Base-by-base conservation (phyloP, 805 yeast species). In the Scheffersomyces lignosus region DNA sequence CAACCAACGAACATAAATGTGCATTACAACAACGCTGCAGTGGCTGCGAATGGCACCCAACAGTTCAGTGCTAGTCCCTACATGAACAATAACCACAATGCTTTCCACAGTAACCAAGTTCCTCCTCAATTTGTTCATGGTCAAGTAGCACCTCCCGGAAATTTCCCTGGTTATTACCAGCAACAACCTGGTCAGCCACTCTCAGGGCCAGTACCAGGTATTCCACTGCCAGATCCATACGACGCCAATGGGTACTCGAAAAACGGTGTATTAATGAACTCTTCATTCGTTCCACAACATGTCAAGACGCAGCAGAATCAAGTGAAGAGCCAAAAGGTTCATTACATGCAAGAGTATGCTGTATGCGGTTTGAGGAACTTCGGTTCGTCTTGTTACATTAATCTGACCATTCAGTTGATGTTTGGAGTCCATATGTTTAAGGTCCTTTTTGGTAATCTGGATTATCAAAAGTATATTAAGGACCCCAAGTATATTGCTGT, bases 301-400 rank as follows among this genome's bases (percentile, higher is more conserved):
- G 38, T 57, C 1, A 54, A 66, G 30, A 52, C 31, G n/a, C 52
- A 49, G 29, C 46, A 47, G 16, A 31, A 40, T 20, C 41, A 41
- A 13, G 33, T 38, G 12, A 43, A 41, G 33, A 26, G 30, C 15
- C 49, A 46, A 27, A 50, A 49, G 33, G 15, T 38, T 14, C 38
- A 43, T 25, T 46, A 41, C 36, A 58, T 44, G 69, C 71, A 70
- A 12, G 61, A 75, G 7, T 55, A 70, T 33, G 66, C 77, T 1
- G 67, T 80, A 12, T 80, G 85, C 36, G 87, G 90, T 0, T 57
- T 85, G 34, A 64, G 75, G 41, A 85, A 85, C 51, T 65, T 76
- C 59, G 88, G 89, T 0, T 81, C 81, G 28, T 81, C 90, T 0
- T 85, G 95, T 49, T 85, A 85, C 52, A 79, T 85, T 39, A 85